phyloP scores from a whole-genome alignment of 331 rosid genomes.

The Rhamnella rubrinervis region DNA sequence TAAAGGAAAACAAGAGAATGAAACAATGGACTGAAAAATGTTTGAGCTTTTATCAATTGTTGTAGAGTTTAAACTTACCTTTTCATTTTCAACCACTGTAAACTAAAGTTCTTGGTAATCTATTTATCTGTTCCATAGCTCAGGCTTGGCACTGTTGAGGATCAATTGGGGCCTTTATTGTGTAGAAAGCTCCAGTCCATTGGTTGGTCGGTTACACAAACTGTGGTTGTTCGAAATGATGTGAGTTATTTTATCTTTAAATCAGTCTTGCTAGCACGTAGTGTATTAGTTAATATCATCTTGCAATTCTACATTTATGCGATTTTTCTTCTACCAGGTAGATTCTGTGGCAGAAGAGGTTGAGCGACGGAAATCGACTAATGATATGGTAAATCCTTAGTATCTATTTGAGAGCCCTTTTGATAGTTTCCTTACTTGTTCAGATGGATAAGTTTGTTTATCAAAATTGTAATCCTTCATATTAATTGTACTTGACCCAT shows the following conservation, averaged over 20 bases:
- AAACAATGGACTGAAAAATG: background rate
- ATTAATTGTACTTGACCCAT: constrained; percentile 10
- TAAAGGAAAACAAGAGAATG: too few relatives aligned
- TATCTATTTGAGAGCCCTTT: constrained; percentile 15
- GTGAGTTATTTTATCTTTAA: constrained; percentile 44
- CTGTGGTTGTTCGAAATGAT: constrained; percentile 69
- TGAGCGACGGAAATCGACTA: constrained; percentile 55
- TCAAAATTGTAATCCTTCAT: constrained; percentile 23
- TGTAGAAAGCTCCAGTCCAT: constrained; percentile 67
- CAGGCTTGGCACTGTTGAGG: constrained; percentile 96
- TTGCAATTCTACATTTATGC: constrained; percentile 16
- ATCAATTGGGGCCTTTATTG: constrained; percentile 73
- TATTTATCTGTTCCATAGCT: constrained; percentile 79
- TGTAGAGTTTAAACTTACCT: background rate
- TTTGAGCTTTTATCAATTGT: constrained; percentile 5
- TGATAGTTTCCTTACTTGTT: constrained; percentile 19
- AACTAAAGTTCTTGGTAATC: constrained; percentile 45
- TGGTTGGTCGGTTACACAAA: constrained; percentile 78
- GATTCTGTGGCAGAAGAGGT: constrained; percentile 96
- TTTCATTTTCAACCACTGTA: constrained; percentile 25
- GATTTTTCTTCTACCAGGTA: constrained; percentile 50
- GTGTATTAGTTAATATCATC: constrained; percentile 13
- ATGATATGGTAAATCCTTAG: constrained; percentile 66
- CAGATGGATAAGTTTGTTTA: background rate
- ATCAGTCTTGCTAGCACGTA: too few relatives aligned